Evolutionary conservation across 192 early-diverging fungal species (phyloP).

Genomic region (Backusella morwellensis): DNA sequence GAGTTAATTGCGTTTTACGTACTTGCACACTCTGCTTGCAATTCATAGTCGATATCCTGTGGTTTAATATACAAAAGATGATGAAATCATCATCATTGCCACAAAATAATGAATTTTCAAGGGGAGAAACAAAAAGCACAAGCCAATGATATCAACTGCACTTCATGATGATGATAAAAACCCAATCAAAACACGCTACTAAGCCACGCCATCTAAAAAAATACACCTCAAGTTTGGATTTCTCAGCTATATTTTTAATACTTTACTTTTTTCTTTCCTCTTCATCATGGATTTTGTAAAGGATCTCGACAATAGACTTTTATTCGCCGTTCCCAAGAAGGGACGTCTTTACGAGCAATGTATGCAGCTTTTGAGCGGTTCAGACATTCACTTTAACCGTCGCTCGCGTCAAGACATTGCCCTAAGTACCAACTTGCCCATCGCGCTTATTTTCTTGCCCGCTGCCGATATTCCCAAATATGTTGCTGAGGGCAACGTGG

Average conservation of each 20-base stretch:
- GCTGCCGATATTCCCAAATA: slow-evolving; percentile 96
- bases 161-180: background rate
- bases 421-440: slow-evolving; percentile 86
- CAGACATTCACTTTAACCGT: slow-evolving; percentile 95
- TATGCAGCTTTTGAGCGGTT: slow-evolving; percentile 75
- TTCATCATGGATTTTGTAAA: slow-evolving; percentile 57
- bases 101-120: background rate
- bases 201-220: slow-evolving; percentile 9
- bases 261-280: background rate
- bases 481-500: slow-evolving; percentile 93
- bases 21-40: too few relatives aligned
- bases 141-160: background rate
- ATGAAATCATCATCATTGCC: background rate
- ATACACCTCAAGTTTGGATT: background rate
- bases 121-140: background rate
- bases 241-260: background rate
- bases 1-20: background rate
- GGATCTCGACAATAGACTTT: slow-evolving; percentile 67
- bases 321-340: slow-evolving; percentile 99
- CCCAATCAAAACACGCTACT: background rate
- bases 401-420: slow-evolving; percentile 97
- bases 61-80: too few relatives aligned
- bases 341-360: slow-evolving; percentile 93
- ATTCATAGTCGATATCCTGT: too few relatives aligned
- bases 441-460: slow-evolving; percentile 93